phyloP scores from a whole-genome alignment of 169 alveolate species.

The Plasmodium chabaudi region DNA sequence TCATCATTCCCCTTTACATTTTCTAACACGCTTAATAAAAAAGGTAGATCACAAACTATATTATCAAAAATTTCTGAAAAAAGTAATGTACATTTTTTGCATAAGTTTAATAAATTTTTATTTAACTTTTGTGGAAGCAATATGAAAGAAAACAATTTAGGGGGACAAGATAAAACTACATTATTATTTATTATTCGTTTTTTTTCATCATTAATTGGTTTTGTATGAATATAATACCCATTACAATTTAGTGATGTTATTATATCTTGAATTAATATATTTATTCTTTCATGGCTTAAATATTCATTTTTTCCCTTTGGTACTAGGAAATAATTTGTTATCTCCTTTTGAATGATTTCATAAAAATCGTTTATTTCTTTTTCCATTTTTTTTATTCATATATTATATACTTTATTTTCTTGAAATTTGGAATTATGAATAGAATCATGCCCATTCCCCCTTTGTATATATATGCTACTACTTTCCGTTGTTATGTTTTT shows the following conservation, averaged over 20 bases:
- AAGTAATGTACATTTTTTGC: slow-evolving; percentile 40
- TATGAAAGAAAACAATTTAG: slow-evolving; percentile 43
- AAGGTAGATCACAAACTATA: slow-evolving; percentile 62
- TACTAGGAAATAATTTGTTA: slow-evolving; percentile 22
- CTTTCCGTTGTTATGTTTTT: too few species aligned
- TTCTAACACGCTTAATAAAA: slow-evolving; percentile 19
- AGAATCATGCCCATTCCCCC: too few species aligned
- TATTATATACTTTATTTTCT: not conserved
- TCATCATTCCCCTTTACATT: slow-evolving; percentile 26
- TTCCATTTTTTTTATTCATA: slow-evolving; percentile 19
- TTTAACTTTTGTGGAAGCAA: slow-evolving; percentile 36
- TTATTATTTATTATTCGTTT: not conserved
- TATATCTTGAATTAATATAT: slow-evolving; percentile 21
- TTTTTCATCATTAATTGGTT: not conserved
- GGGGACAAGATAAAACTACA: not conserved
- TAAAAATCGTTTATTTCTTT: slow-evolving; percentile 44
- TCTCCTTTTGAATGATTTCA: slow-evolving; percentile 23
- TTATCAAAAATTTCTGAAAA: slow-evolving; percentile 55
- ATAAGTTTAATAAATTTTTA: slow-evolving; percentile 13
- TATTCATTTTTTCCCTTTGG: slow-evolving; percentile 45
- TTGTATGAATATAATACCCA: slow-evolving; percentile 28
- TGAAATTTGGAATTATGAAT: too few species aligned
- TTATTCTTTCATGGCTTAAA: slow-evolving; percentile 46
- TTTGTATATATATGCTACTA: too few species aligned
- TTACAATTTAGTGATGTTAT: slow-evolving; percentile 15